phyloP scores from a whole-genome alignment of 148 eudicot species.

The Rhododendron vialii region DNA sequence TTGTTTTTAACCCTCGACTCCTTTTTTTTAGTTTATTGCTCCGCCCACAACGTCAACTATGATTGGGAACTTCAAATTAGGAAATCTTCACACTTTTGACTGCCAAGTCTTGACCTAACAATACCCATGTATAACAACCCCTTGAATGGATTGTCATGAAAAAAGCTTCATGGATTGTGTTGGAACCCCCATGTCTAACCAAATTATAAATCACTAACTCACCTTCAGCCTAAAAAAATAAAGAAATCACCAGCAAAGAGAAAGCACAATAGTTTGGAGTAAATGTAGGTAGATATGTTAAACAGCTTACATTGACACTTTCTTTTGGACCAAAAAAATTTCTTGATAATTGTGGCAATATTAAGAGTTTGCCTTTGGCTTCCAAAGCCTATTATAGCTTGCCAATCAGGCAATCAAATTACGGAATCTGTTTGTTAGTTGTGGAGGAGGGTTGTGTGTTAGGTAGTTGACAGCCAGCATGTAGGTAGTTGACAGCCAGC shows the following conservation, averaged over 20 bases:
- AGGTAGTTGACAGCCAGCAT: too few relatives aligned
- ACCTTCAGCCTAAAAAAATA: neutral
- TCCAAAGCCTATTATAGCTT: too few relatives aligned
- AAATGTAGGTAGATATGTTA: neutral
- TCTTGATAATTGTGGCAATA: neutral
- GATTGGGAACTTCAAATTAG: neutral
- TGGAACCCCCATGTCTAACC: neutral
- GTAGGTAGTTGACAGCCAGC: too few relatives aligned
- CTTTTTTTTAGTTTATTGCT: neutral
- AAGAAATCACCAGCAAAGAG: neutral
- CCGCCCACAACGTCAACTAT: neutral
- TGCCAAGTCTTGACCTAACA: neutral
- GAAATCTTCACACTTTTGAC: neutral
- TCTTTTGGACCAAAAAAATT: neutral
- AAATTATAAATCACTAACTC: neutral
- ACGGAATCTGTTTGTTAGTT: too few relatives aligned
- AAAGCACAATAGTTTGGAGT: neutral
- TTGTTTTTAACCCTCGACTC: neutral
- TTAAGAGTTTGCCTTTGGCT: neutral
- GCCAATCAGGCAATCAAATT: too few relatives aligned
- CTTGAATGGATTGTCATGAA: neutral
- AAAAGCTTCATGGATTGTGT: neutral
- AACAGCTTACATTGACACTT: neutral
- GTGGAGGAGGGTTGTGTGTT: too few relatives aligned
- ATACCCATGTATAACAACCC: neutral